These are phyloP conservation scores for Clohesyomyces aquaticus DNA, from an alignment of 495 filamentous ascomycete species.

Conservation along the genomic window DNA sequence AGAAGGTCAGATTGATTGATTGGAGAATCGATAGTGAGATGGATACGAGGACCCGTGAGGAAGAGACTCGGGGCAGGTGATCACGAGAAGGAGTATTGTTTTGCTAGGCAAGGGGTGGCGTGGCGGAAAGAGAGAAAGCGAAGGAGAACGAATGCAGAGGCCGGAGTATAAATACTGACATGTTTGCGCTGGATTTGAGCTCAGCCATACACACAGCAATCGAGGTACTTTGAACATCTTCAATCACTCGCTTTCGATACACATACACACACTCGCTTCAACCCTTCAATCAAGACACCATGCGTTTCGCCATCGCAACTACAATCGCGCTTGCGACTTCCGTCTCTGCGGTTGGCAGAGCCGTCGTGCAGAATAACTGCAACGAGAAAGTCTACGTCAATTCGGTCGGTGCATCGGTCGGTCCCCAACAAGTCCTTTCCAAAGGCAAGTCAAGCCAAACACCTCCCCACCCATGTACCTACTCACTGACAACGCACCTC, in stretches of 20 bases:
- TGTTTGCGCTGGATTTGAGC: background rate
- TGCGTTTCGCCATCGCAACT: conserved; percentile 27
- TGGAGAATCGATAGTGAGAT: background rate
- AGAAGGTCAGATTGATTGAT: background rate
- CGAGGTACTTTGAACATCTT: background rate
- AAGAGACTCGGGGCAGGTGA: background rate
- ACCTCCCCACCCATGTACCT: background rate
- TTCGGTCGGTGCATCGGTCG: conserved; percentile 58
- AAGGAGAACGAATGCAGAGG: no score
- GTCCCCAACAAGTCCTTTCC: conserved; percentile 45
- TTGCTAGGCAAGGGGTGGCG: no score
- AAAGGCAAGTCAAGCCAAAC: conserved; percentile 34
- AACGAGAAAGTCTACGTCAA: conserved; percentile 55
- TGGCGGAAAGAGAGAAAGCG: background rate
- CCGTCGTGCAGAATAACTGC: conserved; percentile 60
- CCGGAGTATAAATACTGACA: background rate
- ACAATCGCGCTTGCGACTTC: conserved; percentile 19
- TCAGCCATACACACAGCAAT: background rate
- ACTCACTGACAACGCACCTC: conserved; percentile 38
- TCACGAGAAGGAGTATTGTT: no score
- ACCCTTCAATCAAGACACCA: conserved; percentile 8
- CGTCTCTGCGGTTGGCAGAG: conserved; percentile 53
- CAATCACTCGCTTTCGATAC: background rate
- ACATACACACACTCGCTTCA: background rate
- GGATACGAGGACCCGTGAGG: background rate